Evolutionary conservation across 2,329 filamentous ascomycete genomes (phyloP).

Genomic region (Neofusicoccum ribis): DNA sequence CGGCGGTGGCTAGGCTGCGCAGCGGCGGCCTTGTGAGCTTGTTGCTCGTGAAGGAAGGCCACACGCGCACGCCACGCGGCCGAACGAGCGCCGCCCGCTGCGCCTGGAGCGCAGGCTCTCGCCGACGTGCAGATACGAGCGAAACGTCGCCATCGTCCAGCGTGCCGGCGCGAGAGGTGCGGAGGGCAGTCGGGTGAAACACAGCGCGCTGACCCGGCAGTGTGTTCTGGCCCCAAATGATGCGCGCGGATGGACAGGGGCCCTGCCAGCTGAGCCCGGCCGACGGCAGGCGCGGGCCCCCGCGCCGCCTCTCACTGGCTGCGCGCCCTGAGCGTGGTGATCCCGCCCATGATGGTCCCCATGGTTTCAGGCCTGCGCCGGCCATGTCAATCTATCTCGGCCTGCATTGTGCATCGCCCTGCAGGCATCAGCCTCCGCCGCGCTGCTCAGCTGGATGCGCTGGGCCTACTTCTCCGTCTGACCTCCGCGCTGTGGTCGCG

Average conservation of each 20-base stretch:
- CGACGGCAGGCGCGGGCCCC: not conserved
- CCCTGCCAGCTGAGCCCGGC: not conserved
- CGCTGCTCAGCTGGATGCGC: not conserved
- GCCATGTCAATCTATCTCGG: not conserved
- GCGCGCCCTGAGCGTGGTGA: not conserved
- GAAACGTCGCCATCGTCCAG: not conserved
- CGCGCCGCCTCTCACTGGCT: not conserved
- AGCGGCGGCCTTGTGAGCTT: not conserved
- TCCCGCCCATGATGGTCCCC: not conserved
- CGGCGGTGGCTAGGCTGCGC: too few relatives aligned
- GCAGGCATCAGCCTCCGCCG: not conserved
- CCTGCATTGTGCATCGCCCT: not conserved
- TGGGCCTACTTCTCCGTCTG: not conserved
- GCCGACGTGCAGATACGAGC: conserved; percentile 7
- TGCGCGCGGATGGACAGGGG: conserved; percentile 9
- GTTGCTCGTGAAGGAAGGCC: not conserved
- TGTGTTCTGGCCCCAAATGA: not conserved
- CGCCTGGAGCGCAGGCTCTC: not conserved
- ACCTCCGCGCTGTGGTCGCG: not conserved
- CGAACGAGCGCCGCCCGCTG: not conserved
- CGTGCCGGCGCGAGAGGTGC: not conserved
- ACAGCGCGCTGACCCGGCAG: not conserved
- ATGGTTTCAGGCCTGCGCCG: not conserved
- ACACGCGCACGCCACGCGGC: not conserved
- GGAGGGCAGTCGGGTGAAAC: not conserved